Percentiles rank a stretch among this genome's conserved stretches.
These are phyloP conservation scores for Microsporum canis DNA, from an alignment of 2,329 filamentous ascomycete genomes.

Conservation along the genomic window DNA sequence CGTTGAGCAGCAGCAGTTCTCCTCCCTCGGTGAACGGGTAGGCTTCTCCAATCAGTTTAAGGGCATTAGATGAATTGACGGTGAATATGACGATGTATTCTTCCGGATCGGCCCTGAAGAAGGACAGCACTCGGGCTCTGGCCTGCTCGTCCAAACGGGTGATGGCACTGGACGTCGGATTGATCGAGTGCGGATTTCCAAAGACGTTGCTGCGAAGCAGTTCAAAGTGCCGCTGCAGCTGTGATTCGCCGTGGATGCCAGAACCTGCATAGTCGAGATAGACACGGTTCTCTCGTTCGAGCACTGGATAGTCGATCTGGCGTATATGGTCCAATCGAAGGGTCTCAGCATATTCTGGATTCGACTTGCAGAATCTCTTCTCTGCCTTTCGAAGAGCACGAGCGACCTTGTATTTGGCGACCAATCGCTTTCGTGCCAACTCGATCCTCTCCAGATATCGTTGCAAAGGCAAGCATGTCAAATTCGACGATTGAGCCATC, in stretches of 20 bases:
- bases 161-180: slow-evolving; percentile 43
- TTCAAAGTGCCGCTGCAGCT: slow-evolving; percentile 11
- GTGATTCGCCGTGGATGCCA: slow-evolving; percentile 11
- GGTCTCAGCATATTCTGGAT: slow-evolving; percentile 9
- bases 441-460: not conserved
- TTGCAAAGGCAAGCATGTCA: not conserved
- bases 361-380: slow-evolving; percentile 6
- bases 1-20: slow-evolving; percentile 48
- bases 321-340: slow-evolving; percentile 9
- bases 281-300: slow-evolving; percentile 8
- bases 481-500: not conserved
- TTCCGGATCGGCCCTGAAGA: slow-evolving; percentile 48
- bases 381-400: slow-evolving; percentile 5
- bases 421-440: not conserved
- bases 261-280: slow-evolving; percentile 12
- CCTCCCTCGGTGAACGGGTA: slow-evolving; percentile 19
- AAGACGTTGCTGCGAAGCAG: slow-evolving; percentile 40
- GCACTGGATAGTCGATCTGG: slow-evolving; percentile 6
- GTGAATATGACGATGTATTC: slow-evolving; percentile 53
- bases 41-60: slow-evolving; percentile 45
- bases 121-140: slow-evolving; percentile 43
- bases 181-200: slow-evolving; percentile 53
- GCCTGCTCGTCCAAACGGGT: slow-evolving; percentile 42
- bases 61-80: slow-evolving; percentile 49
- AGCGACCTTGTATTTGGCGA: not conserved